A percentile compares a stretch with the other conserved stretches of the same genome.
Evolutionary conservation across 2,329 filamentous ascomycete species (phyloP).

Genomic region (Byssochlamys sp.): DNA sequence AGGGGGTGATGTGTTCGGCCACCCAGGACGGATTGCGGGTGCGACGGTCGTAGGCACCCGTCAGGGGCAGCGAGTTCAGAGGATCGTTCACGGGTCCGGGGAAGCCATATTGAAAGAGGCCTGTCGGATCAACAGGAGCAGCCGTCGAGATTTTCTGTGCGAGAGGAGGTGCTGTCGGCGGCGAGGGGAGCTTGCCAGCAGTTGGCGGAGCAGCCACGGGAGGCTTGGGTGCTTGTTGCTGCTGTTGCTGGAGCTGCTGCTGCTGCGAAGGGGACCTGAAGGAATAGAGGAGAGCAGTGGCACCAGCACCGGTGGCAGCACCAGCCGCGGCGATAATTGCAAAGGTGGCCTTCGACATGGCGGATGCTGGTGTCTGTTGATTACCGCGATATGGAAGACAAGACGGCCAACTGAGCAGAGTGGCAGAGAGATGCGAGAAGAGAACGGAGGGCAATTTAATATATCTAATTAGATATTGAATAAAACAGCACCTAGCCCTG

Average conservation of each 20-base stretch:
- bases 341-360: constrained; percentile 65
- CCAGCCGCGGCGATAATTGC: constrained; percentile 66
- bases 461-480: no score
- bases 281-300: constrained; percentile 60
- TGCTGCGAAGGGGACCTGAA: constrained; percentile 47
- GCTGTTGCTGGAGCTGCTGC: not conserved
- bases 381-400: not conserved
- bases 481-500: not conserved
- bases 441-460: not conserved
- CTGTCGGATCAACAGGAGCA: constrained; percentile 59
- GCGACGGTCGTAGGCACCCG: constrained; percentile 83
- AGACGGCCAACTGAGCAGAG: not conserved
- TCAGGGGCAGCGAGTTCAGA: constrained; percentile 62
- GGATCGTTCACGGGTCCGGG: constrained; percentile 82
- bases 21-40: constrained; percentile 91
- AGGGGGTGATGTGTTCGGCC: constrained; percentile 87
- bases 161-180: constrained; percentile 18
- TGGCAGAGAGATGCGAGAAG: not conserved
- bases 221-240: constrained; percentile 16
- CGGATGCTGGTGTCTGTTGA: not conserved
- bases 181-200: constrained; percentile 20
- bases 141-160: constrained; percentile 15
- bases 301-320: constrained; percentile 64
- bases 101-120: constrained; percentile 79
- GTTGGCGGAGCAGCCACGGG: constrained; percentile 23